Percentiles rank a stretch among this genome's conserved stretches.
Evolutionary conservation across 2,329 filamentous ascomycete genomes (phyloP).

Genomic region (Xylaria sp.): DNA sequence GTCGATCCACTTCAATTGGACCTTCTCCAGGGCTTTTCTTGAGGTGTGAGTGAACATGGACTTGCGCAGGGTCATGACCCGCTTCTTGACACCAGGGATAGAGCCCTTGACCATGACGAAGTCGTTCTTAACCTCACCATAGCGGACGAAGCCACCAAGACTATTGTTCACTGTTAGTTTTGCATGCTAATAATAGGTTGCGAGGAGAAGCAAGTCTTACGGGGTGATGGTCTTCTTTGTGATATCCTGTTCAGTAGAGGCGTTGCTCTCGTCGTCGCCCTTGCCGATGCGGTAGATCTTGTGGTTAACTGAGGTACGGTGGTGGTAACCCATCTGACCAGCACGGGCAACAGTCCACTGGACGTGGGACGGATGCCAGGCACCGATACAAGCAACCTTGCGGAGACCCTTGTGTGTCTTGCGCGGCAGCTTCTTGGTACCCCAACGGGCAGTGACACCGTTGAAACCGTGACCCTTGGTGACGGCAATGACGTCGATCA

Average conservation of each 20-base stretch:
- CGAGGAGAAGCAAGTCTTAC: conserved; percentile 70
- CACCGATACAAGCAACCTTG: conserved; percentile 99
- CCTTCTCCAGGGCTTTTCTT: conserved; percentile 96
- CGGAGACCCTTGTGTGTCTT: conserved; percentile 99
- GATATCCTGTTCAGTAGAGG: conserved; percentile 93
- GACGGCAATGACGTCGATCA: conserved; percentile 98
- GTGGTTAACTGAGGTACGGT: conserved; percentile 99
- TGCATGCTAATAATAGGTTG: not conserved
- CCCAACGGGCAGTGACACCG: conserved; percentile 98
- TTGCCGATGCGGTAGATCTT: conserved; percentile 99
- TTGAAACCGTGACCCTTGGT: conserved; percentile 99
- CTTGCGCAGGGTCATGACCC: conserved; percentile 98
- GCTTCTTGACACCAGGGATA: conserved; percentile 98
- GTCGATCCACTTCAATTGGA: conserved; percentile 99
- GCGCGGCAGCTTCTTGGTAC: conserved; percentile 99
- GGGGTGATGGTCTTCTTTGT: conserved; percentile 99
- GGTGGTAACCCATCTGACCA: conserved; percentile 99
- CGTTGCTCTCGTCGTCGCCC: conserved; percentile 89
- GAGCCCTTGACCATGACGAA: conserved; percentile 98
- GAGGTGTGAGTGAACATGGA: conserved; percentile 98
- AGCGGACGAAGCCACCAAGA: conserved; percentile 98
- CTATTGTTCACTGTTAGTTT: conserved; percentile 64
- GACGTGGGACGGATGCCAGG: conserved; percentile 99
- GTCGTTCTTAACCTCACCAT: conserved; percentile 99
- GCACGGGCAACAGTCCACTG: conserved; percentile 99